These are phyloP conservation scores for Xylariaceae sp. DNA, from an alignment of 2,329 filamentous ascomycete genomes.

Conservation along the genomic window DNA sequence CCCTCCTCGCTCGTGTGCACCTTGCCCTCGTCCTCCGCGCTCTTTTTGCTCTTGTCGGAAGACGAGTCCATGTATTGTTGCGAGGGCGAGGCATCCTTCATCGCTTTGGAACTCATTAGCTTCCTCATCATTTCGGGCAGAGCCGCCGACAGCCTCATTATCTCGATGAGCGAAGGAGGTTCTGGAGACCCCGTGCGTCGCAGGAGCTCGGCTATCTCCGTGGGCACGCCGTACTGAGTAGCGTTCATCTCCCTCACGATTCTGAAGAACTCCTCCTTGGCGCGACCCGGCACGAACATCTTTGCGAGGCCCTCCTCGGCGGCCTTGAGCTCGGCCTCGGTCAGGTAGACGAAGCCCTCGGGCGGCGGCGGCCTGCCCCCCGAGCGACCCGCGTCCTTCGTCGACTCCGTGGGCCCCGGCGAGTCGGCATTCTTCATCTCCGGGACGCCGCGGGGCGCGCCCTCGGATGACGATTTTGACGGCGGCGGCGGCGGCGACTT, in stretches of 20 bases:
- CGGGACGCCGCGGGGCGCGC: too few relatives aligned
- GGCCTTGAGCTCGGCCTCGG: constrained; percentile 6
- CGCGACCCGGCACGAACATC: too few relatives aligned
- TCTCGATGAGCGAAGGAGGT: too few relatives aligned
- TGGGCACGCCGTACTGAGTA: too few relatives aligned
- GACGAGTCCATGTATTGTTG: constrained; percentile 10
- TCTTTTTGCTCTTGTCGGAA: constrained; percentile 12
- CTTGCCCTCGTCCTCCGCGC: constrained; percentile 24
- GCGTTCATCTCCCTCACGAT: too few relatives aligned
- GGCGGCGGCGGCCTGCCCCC: constrained; percentile 14
- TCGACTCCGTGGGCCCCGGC: constrained; percentile 18
- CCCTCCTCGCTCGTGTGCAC: constrained; percentile 13
- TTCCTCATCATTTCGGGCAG: too few relatives aligned
- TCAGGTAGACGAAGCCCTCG: constrained; percentile 23
- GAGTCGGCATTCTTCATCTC: constrained; percentile 20
- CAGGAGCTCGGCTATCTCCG: too few relatives aligned
- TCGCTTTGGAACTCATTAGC: too few relatives aligned
- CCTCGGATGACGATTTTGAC: constrained; percentile 8
- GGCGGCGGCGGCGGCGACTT: constrained; percentile 3
- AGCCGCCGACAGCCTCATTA: neutral
- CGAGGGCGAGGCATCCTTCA: too few relatives aligned
- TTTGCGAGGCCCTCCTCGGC: too few relatives aligned
- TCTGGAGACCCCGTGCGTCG: too few relatives aligned
- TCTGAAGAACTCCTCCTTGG: too few relatives aligned
- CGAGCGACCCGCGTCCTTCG: constrained; percentile 6